Conservation (phyloP, 768 basidiomycete species). For the Panellus pusillus region DNA sequence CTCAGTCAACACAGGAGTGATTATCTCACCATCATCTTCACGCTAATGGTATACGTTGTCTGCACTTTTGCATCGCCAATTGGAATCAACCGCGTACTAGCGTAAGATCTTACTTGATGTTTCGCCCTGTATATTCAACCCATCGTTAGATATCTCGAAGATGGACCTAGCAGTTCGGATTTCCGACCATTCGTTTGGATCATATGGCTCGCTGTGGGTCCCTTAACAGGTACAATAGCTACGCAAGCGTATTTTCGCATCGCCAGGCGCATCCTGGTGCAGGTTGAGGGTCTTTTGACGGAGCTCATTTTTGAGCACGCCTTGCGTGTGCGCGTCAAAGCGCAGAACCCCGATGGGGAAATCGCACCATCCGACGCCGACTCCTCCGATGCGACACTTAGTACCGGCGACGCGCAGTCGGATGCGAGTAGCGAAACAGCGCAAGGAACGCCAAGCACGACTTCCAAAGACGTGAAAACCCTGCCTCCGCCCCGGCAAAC, state of each 20-base stretch:
- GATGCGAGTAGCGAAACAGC: no score
- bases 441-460: constrained; percentile 10
- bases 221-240: constrained; percentile 32
- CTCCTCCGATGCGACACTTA: no score
- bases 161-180: constrained; percentile 35
- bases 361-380: constrained; percentile 18
- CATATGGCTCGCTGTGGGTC: constrained; percentile 35
- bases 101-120: constrained; percentile 19
- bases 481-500: constrained; percentile 26
- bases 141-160: constrained; percentile 43
- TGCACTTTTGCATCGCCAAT: constrained; percentile 17
- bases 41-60: constrained; percentile 12
- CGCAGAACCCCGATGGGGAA: constrained; percentile 34
- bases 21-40: constrained; percentile 5
- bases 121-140: background rate
- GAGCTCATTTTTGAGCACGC: constrained; percentile 45
- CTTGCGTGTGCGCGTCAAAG: constrained; percentile 62
- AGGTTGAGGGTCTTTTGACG: constrained; percentile 44
- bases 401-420: constrained; percentile 2
- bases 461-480: constrained; percentile 22
- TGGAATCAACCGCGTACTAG: constrained; percentile 17
- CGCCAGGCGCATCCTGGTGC: constrained; percentile 40
- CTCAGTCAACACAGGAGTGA: constrained; percentile 1
- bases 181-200: constrained; percentile 57
- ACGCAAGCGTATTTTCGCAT: constrained; percentile 35